Evolutionary conservation across 345 rosid species (phyloP).

Genomic region (Salix exigua): DNA sequence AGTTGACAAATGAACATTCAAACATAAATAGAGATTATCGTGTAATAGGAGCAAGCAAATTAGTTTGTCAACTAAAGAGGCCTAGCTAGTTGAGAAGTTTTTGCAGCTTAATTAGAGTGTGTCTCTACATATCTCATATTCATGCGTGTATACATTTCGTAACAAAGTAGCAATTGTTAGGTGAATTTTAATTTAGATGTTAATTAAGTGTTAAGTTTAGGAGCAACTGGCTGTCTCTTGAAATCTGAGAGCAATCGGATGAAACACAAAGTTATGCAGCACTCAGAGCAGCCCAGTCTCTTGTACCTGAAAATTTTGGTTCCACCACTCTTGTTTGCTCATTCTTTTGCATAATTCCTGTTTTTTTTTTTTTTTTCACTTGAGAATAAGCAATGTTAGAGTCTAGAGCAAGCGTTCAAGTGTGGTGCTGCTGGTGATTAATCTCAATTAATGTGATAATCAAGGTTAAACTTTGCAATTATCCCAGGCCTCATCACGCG

Average conservation of each 20-base stretch:
- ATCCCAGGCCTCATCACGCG: neutral
- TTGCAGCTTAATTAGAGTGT: neutral
- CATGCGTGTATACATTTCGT: neutral
- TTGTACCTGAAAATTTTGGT: neutral
- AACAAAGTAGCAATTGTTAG: neutral
- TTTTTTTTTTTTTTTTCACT: slow-evolving; percentile 2
- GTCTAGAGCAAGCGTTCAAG: neutral
- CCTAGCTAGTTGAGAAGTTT: too few species aligned
- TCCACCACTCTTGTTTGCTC: slow-evolving; percentile 3
- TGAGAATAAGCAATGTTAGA: neutral
- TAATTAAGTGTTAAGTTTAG: neutral
- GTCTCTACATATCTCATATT: neutral
- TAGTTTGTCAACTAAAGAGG: too few species aligned
- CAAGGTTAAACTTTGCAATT: neutral
- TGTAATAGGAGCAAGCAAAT: too few species aligned
- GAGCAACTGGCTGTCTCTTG: neutral
- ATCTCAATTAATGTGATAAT: neutral
- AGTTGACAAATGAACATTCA: neutral
- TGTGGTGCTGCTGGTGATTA: neutral
- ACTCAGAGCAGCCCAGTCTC: slow-evolving; percentile 9
- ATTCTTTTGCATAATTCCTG: slow-evolving; percentile 11
- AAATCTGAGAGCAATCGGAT: neutral
- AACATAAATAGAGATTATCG: neutral
- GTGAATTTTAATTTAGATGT: neutral
- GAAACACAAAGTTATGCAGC: neutral